Evolutionary conservation across 2,329 filamentous ascomycete species (phyloP), one percentile per base, ranked within the genome.

Genomic region (Delphinella strobiligena): DNA sequence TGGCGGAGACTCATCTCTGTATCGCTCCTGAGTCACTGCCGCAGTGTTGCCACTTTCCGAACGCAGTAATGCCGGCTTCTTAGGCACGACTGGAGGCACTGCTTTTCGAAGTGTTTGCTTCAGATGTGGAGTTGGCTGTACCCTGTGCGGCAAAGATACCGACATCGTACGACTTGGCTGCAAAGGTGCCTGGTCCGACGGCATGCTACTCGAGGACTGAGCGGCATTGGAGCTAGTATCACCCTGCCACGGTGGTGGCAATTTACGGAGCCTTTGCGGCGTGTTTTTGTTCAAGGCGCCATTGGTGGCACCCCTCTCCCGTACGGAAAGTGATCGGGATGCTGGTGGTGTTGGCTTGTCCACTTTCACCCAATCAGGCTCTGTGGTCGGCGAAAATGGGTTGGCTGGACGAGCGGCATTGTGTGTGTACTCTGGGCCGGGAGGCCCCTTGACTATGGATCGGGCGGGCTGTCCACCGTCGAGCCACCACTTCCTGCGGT

Each of bases 351-450:
- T 47, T 1, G 56, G 55, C 30, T 49, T 53, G 15, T 59, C 55
- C 4, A 69, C 60, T 43, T 66, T 61, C 27, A 93, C 76, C 91
- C 91, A 96, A 52, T 95, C 88, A 8, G 80, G 75, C 57, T 93
- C 84, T 22, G 80, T 71, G 2, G 74, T 78, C 1, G 72, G 67
- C 1, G 71, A 72, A 57, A 93, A 96, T 0, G 91, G 91, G 52
- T 96, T 96, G 1, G 82, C 75, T 10, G 77, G 75, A 35, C 84
- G 75, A 22, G 75, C 71, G 1, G 80, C 75, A 55, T 94, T 95
- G 16, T 84, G 71, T 2, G 77, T 64, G 50, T 77, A 70, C 9
- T 72, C 68, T 7, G 68, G 64, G 30, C 71, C 69, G 1, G 86
- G 82, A 7, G 83, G 75, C 7, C 22, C 22, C 43, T 71, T 68